Conservation (phyloP, 1,284 basidiomycete genomes). For the Cutaneotrichosporon sp. region DNA sequence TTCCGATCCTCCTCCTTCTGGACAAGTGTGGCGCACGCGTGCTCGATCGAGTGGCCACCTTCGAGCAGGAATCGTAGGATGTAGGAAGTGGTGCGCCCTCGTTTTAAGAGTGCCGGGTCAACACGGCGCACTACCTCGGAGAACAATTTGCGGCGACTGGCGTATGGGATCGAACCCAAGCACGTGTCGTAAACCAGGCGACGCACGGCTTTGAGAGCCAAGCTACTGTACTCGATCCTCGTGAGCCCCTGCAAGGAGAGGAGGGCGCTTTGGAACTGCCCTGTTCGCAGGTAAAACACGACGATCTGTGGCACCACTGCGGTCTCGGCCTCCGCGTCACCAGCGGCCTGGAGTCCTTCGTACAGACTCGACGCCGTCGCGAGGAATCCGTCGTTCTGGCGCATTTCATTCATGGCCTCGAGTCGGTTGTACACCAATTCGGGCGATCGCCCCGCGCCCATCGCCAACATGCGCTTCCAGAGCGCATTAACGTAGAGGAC, state of each 20-base stretch:
- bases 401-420: not conserved
- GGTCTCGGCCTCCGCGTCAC: not conserved
- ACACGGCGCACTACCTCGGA: constrained; percentile 2
- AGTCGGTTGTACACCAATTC: not conserved
- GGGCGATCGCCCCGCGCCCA: not conserved
- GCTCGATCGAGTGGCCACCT: not conserved
- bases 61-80: constrained; percentile 16
- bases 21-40: not conserved
- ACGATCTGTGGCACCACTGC: not conserved
- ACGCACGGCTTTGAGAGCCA: too few species aligned
- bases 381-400: not conserved
- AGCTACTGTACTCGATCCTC: too few species aligned
- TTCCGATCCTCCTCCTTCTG: not conserved
- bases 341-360: not conserved
- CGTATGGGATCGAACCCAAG: too few species aligned
- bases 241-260: not conserved
- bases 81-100: not conserved
- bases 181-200: too few species aligned
- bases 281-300: not conserved
- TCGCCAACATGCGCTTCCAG: not conserved
- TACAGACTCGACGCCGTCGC: not conserved
- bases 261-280: not conserved
- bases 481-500: not conserved
- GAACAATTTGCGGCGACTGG: constrained; percentile 9
- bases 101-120: not conserved